phyloP scores from a whole-genome alignment of 1,284 basidiomycete species.

The Wallemia ichthyophaga region DNA sequence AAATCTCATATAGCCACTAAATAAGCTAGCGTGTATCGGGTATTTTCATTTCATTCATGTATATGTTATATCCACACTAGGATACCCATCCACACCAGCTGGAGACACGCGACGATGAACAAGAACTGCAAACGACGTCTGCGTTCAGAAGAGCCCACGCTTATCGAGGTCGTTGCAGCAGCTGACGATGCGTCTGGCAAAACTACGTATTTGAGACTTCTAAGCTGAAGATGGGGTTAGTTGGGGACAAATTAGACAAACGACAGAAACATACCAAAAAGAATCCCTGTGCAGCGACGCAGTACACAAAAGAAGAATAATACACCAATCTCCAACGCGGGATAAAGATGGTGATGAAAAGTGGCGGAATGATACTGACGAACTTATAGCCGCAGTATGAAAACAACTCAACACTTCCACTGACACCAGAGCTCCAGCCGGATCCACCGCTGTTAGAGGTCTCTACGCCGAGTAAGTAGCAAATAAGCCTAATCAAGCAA shows the following conservation, averaged over 20 bases:
- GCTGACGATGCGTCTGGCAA: slow-evolving; percentile 33
- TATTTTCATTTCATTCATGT: neutral
- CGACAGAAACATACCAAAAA: slow-evolving; percentile 39
- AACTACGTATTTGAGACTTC: slow-evolving; percentile 66
- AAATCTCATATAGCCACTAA: too few relatives aligned
- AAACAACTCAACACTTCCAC: slow-evolving; percentile 25
- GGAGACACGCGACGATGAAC: slow-evolving; percentile 35
- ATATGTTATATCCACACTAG: slow-evolving; percentile 27
- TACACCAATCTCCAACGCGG: slow-evolving; percentile 31
- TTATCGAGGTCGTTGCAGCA: slow-evolving; percentile 17
- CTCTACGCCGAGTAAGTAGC: slow-evolving; percentile 54
- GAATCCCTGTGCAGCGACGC: slow-evolving; percentile 65
- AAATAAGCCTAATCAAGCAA: slow-evolving; percentile 57
- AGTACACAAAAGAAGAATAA: slow-evolving; percentile 44
- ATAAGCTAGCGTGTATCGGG: too few relatives aligned
- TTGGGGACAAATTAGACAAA: neutral
- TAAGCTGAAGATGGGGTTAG: slow-evolving; percentile 25
- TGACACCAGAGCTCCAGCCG: slow-evolving; percentile 34
- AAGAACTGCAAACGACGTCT: slow-evolving; percentile 55
- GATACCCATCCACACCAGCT: slow-evolving; percentile 53
- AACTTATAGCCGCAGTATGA: slow-evolving; percentile 90
- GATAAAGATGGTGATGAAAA: slow-evolving; percentile 30
- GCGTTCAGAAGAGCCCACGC: slow-evolving; percentile 31
- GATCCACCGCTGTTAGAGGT: slow-evolving; percentile 22
- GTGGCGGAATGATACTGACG: slow-evolving; percentile 46